Conservation (phyloP, 2,329 filamentous ascomycete species). For the Sarocladium oryzae region DNA sequence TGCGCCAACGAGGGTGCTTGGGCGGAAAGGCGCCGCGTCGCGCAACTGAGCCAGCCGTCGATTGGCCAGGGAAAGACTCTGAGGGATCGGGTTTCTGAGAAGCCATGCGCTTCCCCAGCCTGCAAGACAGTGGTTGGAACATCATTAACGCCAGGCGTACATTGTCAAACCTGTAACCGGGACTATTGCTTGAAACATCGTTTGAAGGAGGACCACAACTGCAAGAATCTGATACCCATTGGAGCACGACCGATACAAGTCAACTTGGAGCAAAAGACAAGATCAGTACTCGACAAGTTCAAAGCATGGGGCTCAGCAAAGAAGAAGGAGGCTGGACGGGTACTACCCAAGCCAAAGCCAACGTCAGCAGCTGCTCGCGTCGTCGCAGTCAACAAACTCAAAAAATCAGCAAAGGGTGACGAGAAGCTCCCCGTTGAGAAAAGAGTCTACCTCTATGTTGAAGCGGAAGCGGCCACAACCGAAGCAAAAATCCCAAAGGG, state of each 20-base stretch:
- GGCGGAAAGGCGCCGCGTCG: slow-evolving; percentile 50
- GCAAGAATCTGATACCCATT: slow-evolving; percentile 62
- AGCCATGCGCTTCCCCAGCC: slow-evolving; percentile 57
- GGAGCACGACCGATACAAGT: slow-evolving; percentile 38
- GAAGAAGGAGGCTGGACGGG: slow-evolving; percentile 52
- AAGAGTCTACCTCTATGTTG: slow-evolving; percentile 83
- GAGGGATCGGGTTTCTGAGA: slow-evolving; percentile 50
- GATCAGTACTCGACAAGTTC: slow-evolving; percentile 68
- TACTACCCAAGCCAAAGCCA: slow-evolving; percentile 57
- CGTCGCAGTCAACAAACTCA: slow-evolving; percentile 68
- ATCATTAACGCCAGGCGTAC: slow-evolving; percentile 58
- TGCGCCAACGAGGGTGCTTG: slow-evolving; percentile 55
- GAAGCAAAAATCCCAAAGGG: slow-evolving; percentile 76
- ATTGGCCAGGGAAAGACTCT: slow-evolving; percentile 49
- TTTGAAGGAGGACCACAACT: slow-evolving; percentile 75
- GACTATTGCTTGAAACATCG: slow-evolving; percentile 75
- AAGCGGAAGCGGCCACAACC: slow-evolving; percentile 82
- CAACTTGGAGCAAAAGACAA: slow-evolving; percentile 55
- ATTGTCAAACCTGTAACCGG: slow-evolving; percentile 65
- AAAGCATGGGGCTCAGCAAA: slow-evolving; percentile 76
- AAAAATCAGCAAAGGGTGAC: slow-evolving; percentile 86
- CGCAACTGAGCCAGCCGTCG: slow-evolving; percentile 45
- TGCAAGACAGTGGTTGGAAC: slow-evolving; percentile 71
- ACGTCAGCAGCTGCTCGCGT: slow-evolving; percentile 57
- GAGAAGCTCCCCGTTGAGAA: slow-evolving; percentile 73